Evolutionary conservation across 192 early-diverging fungal species (phyloP), one percentile per base, ranked within the genome.

Genomic region (Coemansia sp.): DNA sequence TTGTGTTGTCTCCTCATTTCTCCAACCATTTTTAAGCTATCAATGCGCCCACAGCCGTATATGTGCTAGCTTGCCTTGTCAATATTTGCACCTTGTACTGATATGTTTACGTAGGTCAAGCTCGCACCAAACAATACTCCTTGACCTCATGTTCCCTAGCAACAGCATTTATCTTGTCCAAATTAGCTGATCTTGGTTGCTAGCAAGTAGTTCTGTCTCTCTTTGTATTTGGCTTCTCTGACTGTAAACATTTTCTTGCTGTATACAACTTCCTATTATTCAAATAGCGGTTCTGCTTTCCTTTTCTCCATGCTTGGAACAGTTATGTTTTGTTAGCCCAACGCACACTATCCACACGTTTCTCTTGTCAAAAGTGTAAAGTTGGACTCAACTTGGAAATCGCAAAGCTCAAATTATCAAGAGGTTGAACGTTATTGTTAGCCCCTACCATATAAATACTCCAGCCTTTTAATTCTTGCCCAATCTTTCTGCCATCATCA

Each of bases 401-500:
- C 23, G 51, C 50, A 35, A 8, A 35, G 31, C 31, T 35, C 6
- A 8, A 35, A 35, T 35, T 35, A 35, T 8, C 31, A 35, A 35
- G 49, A 50, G 19, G n/a, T n/a, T 50, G 49, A 17, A 9, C 2
- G 49, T 45, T 45, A 45, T 45, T 45, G 41, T 45, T 45, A 45
- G 41, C 41, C 14, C 21, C 41, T n/a, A n/a, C 14, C 41, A n/a
- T 45, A 4, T 45, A 16, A 45, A 45, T 16, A 41, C 12, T 45
- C 41, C 41, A 21, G 49, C 17, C 41, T 45, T 45, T 12, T 45
- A 16, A 45, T 45, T 45, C 14, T 10, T 45, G 41, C 41, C 41
- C 12, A 45, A n/a, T 45, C 16, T 45, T 45, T 10, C 41, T 50
- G 49, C 16, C 49, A 50, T 50, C 49, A 50, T 19, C 51, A 53